Evolutionary conservation across 108 stramenopile genomes (phyloP), one percentile per base, ranked within the genome.

Genomic region (Discostella stelligeroides): DNA sequence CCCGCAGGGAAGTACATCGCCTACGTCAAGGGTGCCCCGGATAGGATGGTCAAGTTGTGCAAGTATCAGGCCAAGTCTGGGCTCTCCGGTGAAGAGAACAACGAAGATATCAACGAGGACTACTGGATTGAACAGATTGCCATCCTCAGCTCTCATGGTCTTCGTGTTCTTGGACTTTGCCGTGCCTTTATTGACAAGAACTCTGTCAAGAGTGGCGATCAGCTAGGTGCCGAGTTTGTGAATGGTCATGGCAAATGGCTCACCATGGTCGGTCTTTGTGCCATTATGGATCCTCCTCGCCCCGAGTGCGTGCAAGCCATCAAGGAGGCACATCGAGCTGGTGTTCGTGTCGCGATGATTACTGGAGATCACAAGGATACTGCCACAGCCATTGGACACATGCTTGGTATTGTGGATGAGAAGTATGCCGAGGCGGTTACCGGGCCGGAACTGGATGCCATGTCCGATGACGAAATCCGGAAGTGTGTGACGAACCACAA

Each of bases 341-440:
- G 95, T 46, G 89, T 97, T 30, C 89, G 96, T 53, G 95, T 97
- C 62, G 89, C 88, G 60, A 98, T 98, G 98, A 97, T 98, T 70
- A 98, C 98, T 24, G 98, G 98, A 27, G 98, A 98, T 63, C 92
- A 95, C 83, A 87, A 96, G 67, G 94, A 92, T 56, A 93, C 72
- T 49, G 89, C 89, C 30, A 78, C 84, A 25, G 89, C 89, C 24
- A 90, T 90, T 55, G 89, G 91, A 37, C 73, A 76, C 24, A 82
- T 84, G 78, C 84, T 96, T 55, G 96, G 96, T 39, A 80, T 96
- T 64, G 88, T 91, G 27, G 83, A 88, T 57, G 72, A 72, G 29
- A 72, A 88, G 40, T 84, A 75, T 66, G 64, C 72, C 24, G 76
- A 69, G 21, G 90, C 87, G 10, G 76, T 91, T 9, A 91, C 87